Evolutionary conservation across 179 eudicot species (phyloP), one percentile per base, ranked within the genome.

Genomic region (Vitellaria paradoxa): DNA sequence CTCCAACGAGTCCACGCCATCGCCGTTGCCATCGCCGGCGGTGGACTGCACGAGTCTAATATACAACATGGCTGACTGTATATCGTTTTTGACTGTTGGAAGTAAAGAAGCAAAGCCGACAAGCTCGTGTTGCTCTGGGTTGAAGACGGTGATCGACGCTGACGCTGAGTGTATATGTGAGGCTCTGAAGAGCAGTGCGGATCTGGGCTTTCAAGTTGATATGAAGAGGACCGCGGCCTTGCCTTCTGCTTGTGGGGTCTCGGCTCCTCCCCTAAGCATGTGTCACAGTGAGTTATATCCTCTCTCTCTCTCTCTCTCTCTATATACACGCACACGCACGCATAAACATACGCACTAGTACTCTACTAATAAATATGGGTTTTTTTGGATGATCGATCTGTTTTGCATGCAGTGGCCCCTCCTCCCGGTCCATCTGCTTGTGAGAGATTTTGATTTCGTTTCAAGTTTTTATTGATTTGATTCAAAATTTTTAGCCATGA

Each of bases 41-140:
- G 66, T 8, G 42, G 79, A 82, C n/a, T 82, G 85, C 17, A 21
- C 13, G 9, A 30, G 15, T 14, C 46, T 82, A 26, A 71, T 82
- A 12, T 78, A 62, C 21, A n/a, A 82, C 5, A 78, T 82, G 85
- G 74, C 30, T 7, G 77, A 71, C 20, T 82, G 82, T n/a, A 24
- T 76, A 9, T 1, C 77, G 26, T 82, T 5, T 46, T 18, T 82
- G 75, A 67, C n/a, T 8, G 65, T 18, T 2, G 80, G 80, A 0
- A 62, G 82, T 37, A 26, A 26, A 11, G 80, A 69, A 3, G 11
- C 57, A 45, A 59, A 72, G 55, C 82, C 85, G 0, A 77, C 75
- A 0, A 1, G 46, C 0, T 3, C 72, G 21, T 82, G 85, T 11
- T 82, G 85, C 65, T 49, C 65, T 3, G 82, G 82, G 4, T 42